Evolutionary conservation across 1,139 yeast species (phyloP).

Genomic region (Kodamaea sp.): DNA sequence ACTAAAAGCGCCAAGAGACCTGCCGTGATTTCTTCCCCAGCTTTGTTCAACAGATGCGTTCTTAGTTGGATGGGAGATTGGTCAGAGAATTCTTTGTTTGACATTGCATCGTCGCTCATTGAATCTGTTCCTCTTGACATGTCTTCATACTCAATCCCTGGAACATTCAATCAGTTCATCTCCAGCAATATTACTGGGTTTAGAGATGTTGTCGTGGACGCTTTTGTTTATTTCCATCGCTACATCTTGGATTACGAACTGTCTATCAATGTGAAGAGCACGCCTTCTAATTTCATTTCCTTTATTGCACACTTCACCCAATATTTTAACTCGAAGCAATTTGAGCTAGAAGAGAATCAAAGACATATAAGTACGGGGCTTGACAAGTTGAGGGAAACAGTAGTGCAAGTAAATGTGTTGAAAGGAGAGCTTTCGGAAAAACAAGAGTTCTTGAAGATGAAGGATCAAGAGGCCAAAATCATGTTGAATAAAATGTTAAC

Average conservation of each 20-base stretch:
- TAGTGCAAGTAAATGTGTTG: conserved; percentile 66
- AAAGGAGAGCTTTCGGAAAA: conserved; percentile 57
- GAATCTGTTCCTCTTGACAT: conserved; percentile 54
- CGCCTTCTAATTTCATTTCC: conserved; percentile 60
- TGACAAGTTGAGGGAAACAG: conserved; percentile 76
- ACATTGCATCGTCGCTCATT: conserved; percentile 50
- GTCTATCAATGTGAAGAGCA: conserved; percentile 23
- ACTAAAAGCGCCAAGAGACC: conserved; percentile 26
- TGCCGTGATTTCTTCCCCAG: conserved; percentile 75
- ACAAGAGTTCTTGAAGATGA: conserved; percentile 47
- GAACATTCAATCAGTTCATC: conserved; percentile 18
- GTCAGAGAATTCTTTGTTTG: conserved; percentile 52
- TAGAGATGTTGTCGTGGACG: conserved; percentile 50
- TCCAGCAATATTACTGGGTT: conserved; percentile 24
- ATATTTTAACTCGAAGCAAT: conserved; percentile 45
- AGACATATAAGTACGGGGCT: conserved; percentile 74
- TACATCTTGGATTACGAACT: conserved; percentile 14
- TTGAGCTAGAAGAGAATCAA: conserved; percentile 63
- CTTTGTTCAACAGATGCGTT: conserved; percentile 88
- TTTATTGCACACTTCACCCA: conserved; percentile 50
- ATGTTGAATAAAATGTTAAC: conserved; percentile 78
- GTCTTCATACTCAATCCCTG: conserved; percentile 38
- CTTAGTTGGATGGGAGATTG: conserved; percentile 90
- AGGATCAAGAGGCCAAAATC: conserved; percentile 67
- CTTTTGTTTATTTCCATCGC: conserved; percentile 51